Evolutionary conservation across 179 eudicot species (phyloP).

Genomic region (Heliamphora pulchella): DNA sequence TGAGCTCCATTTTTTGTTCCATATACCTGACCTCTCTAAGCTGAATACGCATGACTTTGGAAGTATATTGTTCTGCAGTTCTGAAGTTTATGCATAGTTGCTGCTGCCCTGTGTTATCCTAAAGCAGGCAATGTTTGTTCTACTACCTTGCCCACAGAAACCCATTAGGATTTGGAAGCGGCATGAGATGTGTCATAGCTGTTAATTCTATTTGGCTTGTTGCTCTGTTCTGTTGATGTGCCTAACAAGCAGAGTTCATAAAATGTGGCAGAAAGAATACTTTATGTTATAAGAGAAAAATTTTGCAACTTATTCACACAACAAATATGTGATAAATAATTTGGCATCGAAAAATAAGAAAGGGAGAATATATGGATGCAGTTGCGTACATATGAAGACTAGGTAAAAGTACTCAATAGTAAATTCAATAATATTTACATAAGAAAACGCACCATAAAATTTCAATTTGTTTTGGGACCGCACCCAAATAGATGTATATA

Average conservation of each 20-base stretch:
- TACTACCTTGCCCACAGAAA: neutral
- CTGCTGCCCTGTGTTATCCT: neutral
- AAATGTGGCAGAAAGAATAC: too few relatives aligned
- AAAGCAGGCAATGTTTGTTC: neutral
- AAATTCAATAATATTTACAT: too few relatives aligned
- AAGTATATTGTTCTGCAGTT: neutral
- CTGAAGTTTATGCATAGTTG: neutral
- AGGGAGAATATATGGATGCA: too few relatives aligned
- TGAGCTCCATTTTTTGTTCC: neutral
- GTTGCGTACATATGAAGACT: too few relatives aligned
- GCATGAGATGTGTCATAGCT: neutral
- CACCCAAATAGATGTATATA: too few relatives aligned
- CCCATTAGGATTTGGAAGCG: neutral
- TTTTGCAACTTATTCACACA: too few relatives aligned
- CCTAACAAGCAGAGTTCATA: neutral
- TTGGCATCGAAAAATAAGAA: too few relatives aligned
- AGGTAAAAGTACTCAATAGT: too few relatives aligned
- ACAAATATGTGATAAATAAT: too few relatives aligned
- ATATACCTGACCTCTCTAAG: neutral
- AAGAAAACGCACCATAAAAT: too few relatives aligned
- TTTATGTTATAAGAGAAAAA: too few relatives aligned
- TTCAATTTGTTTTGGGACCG: too few relatives aligned
- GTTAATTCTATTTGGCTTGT: neutral
- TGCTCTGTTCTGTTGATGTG: neutral
- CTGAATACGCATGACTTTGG: neutral